Conservation (phyloP, 768 basidiomycete genomes). For the Exidia glandulosa region DNA sequence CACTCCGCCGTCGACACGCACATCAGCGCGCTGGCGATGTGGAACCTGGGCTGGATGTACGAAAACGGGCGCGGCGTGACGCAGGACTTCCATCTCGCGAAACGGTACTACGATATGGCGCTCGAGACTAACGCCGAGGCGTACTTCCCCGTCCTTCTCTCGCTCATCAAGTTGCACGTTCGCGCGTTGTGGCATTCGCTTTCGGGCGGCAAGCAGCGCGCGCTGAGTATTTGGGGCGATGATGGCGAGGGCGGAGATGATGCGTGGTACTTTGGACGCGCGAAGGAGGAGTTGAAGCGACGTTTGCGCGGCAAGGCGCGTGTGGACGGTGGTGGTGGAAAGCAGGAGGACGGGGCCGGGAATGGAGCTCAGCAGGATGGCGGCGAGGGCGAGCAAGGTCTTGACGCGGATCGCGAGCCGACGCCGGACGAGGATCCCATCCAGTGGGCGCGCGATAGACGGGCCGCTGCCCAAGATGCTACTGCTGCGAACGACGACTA, state of each 20-base stretch:
- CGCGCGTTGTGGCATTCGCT: slow-evolving; percentile 78
- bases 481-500: slow-evolving; percentile 65
- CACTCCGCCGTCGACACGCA: slow-evolving; percentile 91
- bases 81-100: slow-evolving; percentile 93
- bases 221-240: slow-evolving; percentile 24
- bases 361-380: neutral
- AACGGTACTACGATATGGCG: slow-evolving; percentile 87
- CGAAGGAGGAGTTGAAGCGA: slow-evolving; percentile 63
- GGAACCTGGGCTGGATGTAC: slow-evolving; percentile 99
- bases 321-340: neutral
- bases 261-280: slow-evolving; percentile 75
- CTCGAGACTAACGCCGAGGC: slow-evolving; percentile 82
- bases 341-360: slow-evolving; percentile 1
- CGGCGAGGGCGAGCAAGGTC: slow-evolving; percentile 53
- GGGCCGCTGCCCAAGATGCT: slow-evolving; percentile 53
- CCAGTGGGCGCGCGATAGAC: slow-evolving; percentile 70
- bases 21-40: slow-evolving; percentile 88
- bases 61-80: slow-evolving; percentile 90
- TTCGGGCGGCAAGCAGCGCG: slow-evolving; percentile 48
- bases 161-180: slow-evolving; percentile 68
- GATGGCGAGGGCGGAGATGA: slow-evolving; percentile 44
- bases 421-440: neutral
- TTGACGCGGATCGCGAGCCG: slow-evolving; percentile 40
- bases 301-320: slow-evolving; percentile 26
- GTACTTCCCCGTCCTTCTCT: slow-evolving; percentile 76